Evolutionary conservation across 768 basidiomycete genomes (phyloP).

Genomic region (Podaxis sp.): DNA sequence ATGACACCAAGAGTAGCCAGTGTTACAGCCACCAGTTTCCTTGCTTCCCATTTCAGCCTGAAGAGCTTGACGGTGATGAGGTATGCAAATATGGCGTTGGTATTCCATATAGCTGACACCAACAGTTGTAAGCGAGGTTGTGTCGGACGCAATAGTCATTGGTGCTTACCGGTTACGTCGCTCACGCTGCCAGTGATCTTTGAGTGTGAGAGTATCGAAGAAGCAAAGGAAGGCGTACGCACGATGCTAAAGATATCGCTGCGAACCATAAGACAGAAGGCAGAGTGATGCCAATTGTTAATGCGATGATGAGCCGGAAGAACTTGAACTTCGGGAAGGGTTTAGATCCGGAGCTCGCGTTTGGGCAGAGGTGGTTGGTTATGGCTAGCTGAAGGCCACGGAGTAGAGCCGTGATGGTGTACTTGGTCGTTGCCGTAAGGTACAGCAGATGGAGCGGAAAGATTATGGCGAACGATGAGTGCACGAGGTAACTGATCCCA

Average conservation of each 20-base stretch:
- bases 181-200: constrained; percentile 50
- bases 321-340: constrained; percentile 38
- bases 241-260: constrained; percentile 71
- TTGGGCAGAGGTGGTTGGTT: constrained; percentile 41
- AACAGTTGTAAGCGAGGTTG: not conserved
- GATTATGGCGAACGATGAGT: constrained; percentile 74
- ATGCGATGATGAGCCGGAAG: constrained; percentile 32
- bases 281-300: constrained; percentile 58
- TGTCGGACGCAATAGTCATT: not conserved
- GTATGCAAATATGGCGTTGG: constrained; percentile 91
- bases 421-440: constrained; percentile 48
- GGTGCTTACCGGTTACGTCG: constrained; percentile 66
- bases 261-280: constrained; percentile 77
- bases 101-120: constrained; percentile 70
- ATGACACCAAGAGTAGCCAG: constrained; percentile 82
- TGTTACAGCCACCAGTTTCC: constrained; percentile 67
- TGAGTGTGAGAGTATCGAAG: constrained; percentile 1
- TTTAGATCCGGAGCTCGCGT: constrained; percentile 27
- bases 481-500: constrained; percentile 73
- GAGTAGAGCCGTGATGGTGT: constrained; percentile 48
- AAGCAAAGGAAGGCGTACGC: constrained; percentile 30
- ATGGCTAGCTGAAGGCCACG: constrained; percentile 51
- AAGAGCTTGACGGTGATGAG: constrained; percentile 76
- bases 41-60: constrained; percentile 57
- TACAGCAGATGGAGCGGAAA: constrained; percentile 81